Base-by-base conservation (phyloP, 2,329 filamentous ascomycete genomes). In the Mollisia scopiformis region DNA sequence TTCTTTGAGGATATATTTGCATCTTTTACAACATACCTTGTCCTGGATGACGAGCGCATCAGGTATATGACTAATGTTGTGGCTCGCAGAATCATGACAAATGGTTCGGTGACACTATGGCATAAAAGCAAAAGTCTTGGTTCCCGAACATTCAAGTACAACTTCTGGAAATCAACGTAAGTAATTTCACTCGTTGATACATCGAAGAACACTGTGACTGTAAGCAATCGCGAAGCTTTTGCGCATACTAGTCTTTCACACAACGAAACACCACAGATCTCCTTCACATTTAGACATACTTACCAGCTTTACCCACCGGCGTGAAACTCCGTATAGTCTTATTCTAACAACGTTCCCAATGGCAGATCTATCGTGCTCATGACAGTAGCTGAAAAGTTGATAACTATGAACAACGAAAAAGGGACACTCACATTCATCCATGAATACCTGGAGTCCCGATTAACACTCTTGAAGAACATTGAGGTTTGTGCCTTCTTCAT, bases 371-470 rank as follows among this genome's bases (percentile, higher is more conserved):
- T 64, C 21, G 65, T 73, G 31, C 65, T 74, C 23, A 65, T 67
- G 25, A 69, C 68, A 28, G 58, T 72, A 13, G 65, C 66, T 37
- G 67, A 73, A 28, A 72, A 70, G 37, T 54, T 72, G 19, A 63
- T 69, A n/a, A 68, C 47, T 23, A 58, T 68, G 23, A 61, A 59
- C 19, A 61, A 61, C 49, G 66, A 68, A 21, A 71, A 69, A 37
- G 56, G 61, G 28, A 66, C 68, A 25, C 67, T 75, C 25, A 55
- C 33, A 23, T 73, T 74, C 53, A 80, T 88, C 43, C 79, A 83
- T 66, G 79, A 80, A 37, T 88, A 86, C 66, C 74, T 89, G 5
- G 79, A 83, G 67, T 81, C 84, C 39, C 79, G 85, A 21, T 71
- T 87, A 11, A 69, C 80, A 3, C 73, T 89, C 1, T 68, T 88